Percentiles rank a stretch among this genome's conserved stretches.
phyloP scores from a whole-genome alignment of 2,329 filamentous ascomycete genomes.

The Fusarium metavorans region DNA sequence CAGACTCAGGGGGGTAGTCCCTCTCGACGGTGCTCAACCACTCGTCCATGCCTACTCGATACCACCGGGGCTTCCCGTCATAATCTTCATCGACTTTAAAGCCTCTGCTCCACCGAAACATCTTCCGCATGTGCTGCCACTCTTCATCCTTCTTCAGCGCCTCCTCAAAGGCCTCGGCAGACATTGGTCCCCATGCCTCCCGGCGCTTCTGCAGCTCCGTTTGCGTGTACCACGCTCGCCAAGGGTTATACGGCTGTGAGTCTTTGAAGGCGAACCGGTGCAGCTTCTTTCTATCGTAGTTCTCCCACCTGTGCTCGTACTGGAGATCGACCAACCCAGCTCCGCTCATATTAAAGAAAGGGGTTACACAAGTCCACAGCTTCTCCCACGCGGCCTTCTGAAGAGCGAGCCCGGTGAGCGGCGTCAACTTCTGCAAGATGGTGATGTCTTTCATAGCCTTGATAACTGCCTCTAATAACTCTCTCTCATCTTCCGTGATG shows the following conservation, averaged over 20 bases:
- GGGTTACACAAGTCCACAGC: background rate
- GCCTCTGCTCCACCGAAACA: background rate
- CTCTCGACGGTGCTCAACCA: background rate
- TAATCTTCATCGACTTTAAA: background rate
- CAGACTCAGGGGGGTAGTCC: background rate
- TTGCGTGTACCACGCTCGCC: background rate
- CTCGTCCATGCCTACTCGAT: background rate
- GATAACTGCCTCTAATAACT: background rate
- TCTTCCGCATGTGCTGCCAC: background rate
- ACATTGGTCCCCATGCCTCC: background rate
- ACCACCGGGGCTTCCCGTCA: background rate
- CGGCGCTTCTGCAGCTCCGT: background rate
- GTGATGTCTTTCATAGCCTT: background rate
- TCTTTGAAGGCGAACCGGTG: background rate
- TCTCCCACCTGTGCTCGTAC: background rate
- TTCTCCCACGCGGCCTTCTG: background rate
- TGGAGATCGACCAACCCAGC: background rate
- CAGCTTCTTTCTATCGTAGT: background rate
- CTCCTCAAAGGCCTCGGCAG: background rate
- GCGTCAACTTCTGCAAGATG: background rate
- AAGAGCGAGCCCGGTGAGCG: background rate
- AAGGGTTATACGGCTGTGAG: background rate
- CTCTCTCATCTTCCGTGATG: constrained; percentile 4
- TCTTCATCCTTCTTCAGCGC: background rate
- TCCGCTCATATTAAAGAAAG: background rate